Percentiles rank a stretch among this genome's conserved stretches.
These are phyloP conservation scores for Emergomyces pasteurianus DNA, from an alignment of 2,329 filamentous ascomycete genomes.

Conservation along the genomic window DNA sequence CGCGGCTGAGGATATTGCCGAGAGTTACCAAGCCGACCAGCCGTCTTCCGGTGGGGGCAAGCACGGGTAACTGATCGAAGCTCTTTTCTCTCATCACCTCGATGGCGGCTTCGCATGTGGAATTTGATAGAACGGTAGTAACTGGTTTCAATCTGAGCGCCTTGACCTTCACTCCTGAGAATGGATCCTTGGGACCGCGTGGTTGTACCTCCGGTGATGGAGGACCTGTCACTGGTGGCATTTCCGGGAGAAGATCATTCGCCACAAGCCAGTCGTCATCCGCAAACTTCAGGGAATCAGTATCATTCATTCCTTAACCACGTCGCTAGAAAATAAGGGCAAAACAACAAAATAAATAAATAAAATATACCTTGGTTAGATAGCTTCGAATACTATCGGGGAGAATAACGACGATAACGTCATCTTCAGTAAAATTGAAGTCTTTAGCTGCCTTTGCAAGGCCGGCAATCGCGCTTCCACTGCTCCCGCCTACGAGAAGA, in stretches of 20 bases:
- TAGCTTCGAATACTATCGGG: conserved; percentile 97
- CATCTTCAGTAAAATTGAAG: conserved; percentile 62
- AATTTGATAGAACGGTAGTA: conserved; percentile 63
- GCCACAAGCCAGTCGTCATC: conserved; percentile 98
- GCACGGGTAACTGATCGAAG: conserved; percentile 93
- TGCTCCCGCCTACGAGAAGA: conserved; percentile 83
- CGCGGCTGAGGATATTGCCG: conserved; percentile 84
- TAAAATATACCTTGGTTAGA: conserved; percentile 59
- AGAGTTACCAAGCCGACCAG: conserved; percentile 90
- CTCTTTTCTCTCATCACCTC: conserved; percentile 98
- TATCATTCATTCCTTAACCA: conserved; percentile 1
- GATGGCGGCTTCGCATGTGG: conserved; percentile 72
- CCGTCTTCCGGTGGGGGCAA: conserved; percentile 53
- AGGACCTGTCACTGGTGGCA: conserved; percentile 34
- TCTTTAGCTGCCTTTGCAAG: conserved; percentile 67
- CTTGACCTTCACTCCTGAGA: conserved; percentile 65
- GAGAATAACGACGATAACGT: conserved; percentile 80
- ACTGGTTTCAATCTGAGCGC: conserved; percentile 85
- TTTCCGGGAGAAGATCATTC: conserved; percentile 69
- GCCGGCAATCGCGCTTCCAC: conserved; percentile 80
- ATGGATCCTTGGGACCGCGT: conserved; percentile 49
- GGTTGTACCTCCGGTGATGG: conserved; percentile 18
- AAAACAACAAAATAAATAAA: not conserved
- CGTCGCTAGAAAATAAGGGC: not conserved
- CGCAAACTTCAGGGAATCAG: conserved; percentile 52